Base-by-base conservation (phyloP, 495 filamentous ascomycete genomes). In the Platismatia glauca region DNA sequence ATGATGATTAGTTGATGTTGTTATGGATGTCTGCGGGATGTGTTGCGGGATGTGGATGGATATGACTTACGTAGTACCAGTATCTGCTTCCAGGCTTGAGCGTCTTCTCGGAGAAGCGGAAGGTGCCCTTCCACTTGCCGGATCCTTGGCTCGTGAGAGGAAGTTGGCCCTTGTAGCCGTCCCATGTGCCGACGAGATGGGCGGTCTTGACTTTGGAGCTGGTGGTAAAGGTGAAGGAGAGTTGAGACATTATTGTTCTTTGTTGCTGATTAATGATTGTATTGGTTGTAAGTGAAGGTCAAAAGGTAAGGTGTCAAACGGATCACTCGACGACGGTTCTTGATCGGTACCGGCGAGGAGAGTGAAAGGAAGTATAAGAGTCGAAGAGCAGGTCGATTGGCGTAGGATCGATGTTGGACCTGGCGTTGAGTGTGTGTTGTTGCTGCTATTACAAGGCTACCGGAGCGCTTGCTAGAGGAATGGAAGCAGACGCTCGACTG, bases 161-260 rank as follows among this genome's bases (percentile, higher is more conserved):
- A 71, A 95, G 87, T 74, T 96, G 93, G 66, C 91, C 90, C 63
- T 78, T 77, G 84, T 98, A 98, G 81, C 89, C 89, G 81, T 98
- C 95, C 94, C 94, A 98, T 65, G 94, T 97, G 72, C 94, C 94
- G 72, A 97, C 86, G 64, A 98, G 82, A 74, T 97, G 94, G 76
- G 95, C 94, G 76, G 91, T 93, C 86, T 97, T 96, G 83, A 92
- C 90, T 78, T 91, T 90, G 77, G 89, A 82, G 73, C 92, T 95
- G 74, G 94, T 96, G 78, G 93, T 91, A 73, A 98, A 88, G 74
- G 86, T 84, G 77, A 97, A 95, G 65, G 86, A 86, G 57, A 94
- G 82, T 79, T 94, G 89, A 75, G 91, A 85, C 71, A 89, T 76
- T 71, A 90, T 84, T 89, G 93, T 92, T 81, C 76, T 88, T 77